Evolutionary conservation across 345 rosid genomes (phyloP).

Genomic region (Aquilaria yunnanensis): DNA sequence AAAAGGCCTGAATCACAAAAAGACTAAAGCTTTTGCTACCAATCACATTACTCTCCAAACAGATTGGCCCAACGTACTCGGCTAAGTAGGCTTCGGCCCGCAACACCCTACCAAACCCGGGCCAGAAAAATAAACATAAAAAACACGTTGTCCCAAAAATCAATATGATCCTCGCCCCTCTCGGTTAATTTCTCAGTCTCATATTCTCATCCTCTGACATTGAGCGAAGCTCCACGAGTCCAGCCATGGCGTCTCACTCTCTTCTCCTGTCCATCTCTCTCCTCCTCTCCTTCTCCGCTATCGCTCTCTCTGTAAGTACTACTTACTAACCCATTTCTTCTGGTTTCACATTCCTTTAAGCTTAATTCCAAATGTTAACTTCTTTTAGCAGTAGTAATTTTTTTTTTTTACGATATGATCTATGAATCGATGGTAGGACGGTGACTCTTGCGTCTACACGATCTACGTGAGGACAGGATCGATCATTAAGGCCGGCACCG

Average conservation of each 20-base stretch:
- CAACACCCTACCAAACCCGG: too few relatives aligned
- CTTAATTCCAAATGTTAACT: not conserved
- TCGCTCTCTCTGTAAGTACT: conserved; percentile 20
- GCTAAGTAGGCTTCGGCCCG: too few relatives aligned
- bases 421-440: conserved; percentile 23
- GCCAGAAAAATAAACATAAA: too few relatives aligned
- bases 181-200: not conserved
- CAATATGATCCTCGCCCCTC: not conserved
- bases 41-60: too few relatives aligned
- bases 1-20: too few relatives aligned
- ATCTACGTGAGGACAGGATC: conserved; percentile 72
- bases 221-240: not conserved
- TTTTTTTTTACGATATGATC: too few relatives aligned
- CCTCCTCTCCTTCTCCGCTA: conserved; percentile 15
- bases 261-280: conserved; percentile 12
- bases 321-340: not conserved
- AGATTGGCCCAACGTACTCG: too few relatives aligned
- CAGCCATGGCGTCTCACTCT: conserved; percentile 6
- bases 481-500: conserved; percentile 72
- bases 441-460: conserved; percentile 58
- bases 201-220: not conserved
- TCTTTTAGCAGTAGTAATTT: too few relatives aligned
- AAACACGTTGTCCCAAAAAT: too few relatives aligned
- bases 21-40: too few relatives aligned
- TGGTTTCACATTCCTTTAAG: too few relatives aligned